A percentile compares a stretch with the other conserved stretches of the same genome.
These are phyloP conservation scores for Pholiota conissans DNA, from an alignment of 768 basidiomycete genomes.

Conservation along the genomic window DNA sequence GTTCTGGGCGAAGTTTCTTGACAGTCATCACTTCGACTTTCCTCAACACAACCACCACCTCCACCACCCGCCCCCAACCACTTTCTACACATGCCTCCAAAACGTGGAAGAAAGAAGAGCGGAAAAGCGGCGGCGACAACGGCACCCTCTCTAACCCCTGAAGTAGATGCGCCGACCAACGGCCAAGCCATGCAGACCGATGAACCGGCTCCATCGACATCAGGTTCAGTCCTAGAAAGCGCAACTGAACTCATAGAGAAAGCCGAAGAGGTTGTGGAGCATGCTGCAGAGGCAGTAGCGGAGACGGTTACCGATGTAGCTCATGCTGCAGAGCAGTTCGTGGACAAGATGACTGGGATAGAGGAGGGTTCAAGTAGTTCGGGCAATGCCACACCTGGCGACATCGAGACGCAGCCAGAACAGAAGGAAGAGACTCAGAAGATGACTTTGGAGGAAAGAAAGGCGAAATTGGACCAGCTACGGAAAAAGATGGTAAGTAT, in stretches of 20 bases:
- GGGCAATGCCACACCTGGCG: constrained; percentile 15
- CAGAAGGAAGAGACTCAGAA: constrained; percentile 12
- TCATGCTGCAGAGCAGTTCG: constrained; percentile 27
- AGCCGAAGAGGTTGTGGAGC: constrained; percentile 17
- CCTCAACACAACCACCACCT: too few relatives aligned
- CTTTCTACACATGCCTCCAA: not conserved
- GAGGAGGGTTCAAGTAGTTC: constrained; percentile 17
- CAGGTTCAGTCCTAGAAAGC: constrained; percentile 12
- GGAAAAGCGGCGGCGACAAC: constrained; percentile 1
- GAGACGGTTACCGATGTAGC: constrained; percentile 23
- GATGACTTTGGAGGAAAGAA: constrained; percentile 68
- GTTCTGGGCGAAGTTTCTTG: too few relatives aligned
- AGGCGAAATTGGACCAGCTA: constrained; percentile 74
- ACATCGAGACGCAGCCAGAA: constrained; percentile 16
- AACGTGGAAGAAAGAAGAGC: constrained; percentile 5
- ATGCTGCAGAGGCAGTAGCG: constrained; percentile 17
- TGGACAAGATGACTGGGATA: constrained; percentile 30
- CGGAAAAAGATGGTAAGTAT: constrained; percentile 77
- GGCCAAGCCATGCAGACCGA: constrained; percentile 21
- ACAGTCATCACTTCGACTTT: too few relatives aligned
- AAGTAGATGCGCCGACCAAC: constrained; percentile 11
- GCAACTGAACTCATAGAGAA: constrained; percentile 10
- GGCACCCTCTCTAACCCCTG: constrained; percentile 4
- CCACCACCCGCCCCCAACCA: not conserved
- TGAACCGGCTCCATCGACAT: constrained; percentile 19